Evolutionary conservation across 2,329 filamentous ascomycete species (phyloP), one percentile per base, ranked within the genome.

Genomic region (Aspergillus novofumigatus): DNA sequence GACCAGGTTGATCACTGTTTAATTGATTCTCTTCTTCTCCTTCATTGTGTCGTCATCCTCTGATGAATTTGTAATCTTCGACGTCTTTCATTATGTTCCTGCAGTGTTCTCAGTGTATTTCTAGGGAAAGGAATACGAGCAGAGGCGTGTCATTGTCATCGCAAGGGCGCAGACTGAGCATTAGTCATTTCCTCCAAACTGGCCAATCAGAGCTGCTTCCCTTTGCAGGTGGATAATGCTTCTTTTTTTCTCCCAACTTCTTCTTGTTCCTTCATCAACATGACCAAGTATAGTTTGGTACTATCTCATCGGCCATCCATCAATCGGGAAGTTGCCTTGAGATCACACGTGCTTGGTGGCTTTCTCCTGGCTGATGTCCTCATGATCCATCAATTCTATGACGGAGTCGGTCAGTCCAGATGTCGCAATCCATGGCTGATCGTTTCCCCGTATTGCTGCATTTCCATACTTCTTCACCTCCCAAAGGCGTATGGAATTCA

Each of bases 361-460:
- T 38, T 17, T 17, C 32, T 17, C 32, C 32, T 17, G 32, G 11
- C 32, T 17, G 4, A 17, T 17, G 32, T 35, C 17, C 32, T 35
- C 32, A 35, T 35, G 32, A 38, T 38, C 32, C 32, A 38, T 17
- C 6, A 14, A 1, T 3, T 7, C 14, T 6, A 3, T 6, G 5
- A 10, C 6, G 25, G 29, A 32, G 29, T 32, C 29, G 29, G 29
- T 32, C 29, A 38, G 32, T 7, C 29, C 32, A 17, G 32, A 38
- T 38, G 32, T 45, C 42, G 42, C 42, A 45, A 45, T 45, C 42
- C 42, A 4, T 45, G 21, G 42, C 21, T 21, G 42, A 45, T 45
- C 42, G 20, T 11, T 23, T 45, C n/a, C 42, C 42, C 32, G 14
- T 38, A n/a, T 17, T 38, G 14, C 32, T 17, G 32, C 32, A 2